Evolutionary conservation across 306 rosid genomes (phyloP).

Genomic region (Urtica urens): DNA sequence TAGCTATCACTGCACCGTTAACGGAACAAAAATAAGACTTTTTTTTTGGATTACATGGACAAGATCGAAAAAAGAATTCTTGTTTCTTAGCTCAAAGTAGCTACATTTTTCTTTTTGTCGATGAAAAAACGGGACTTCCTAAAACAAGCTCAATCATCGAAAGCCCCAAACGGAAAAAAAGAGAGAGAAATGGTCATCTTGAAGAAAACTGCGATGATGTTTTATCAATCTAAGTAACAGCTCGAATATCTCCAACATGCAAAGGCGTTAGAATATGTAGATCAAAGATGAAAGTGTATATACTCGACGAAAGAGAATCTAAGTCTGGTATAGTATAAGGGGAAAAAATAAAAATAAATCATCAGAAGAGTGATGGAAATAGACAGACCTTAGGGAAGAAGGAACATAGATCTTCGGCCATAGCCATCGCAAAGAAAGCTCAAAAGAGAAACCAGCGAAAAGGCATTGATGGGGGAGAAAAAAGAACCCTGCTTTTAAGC

Average conservation of each 20-base stretch:
- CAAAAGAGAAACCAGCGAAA: constrained; percentile 44
- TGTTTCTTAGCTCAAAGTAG: constrained; percentile 11
- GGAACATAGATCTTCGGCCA: constrained; percentile 76
- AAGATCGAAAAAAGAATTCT: too few relatives aligned
- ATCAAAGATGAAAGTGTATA: not conserved
- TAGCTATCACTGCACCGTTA: too few relatives aligned
- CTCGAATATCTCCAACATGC: constrained; percentile 38
- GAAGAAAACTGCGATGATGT: not conserved
- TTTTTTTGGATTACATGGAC: too few relatives aligned
- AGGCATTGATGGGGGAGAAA: constrained; percentile 52
- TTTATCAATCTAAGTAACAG: constrained; percentile 23
- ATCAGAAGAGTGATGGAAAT: not conserved
- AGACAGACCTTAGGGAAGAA: constrained; percentile 60
- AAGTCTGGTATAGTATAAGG: not conserved
- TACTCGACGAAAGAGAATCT: constrained; percentile 7
- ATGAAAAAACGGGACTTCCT: not conserved
- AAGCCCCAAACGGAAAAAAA: not conserved
- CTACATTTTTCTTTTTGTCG: constrained; percentile 5
- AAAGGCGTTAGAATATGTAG: constrained; percentile 28
- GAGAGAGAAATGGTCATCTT: too few relatives aligned
- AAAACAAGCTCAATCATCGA: too few relatives aligned
- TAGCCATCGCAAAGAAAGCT: constrained; percentile 48
- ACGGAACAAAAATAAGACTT: too few relatives aligned
- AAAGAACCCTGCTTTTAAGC: too few relatives aligned
- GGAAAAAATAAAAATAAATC: too few relatives aligned